These are phyloP conservation scores for Schwanniomyces occidentalis DNA, from an alignment of 805 yeast genomes.

Conservation along the genomic window DNA sequence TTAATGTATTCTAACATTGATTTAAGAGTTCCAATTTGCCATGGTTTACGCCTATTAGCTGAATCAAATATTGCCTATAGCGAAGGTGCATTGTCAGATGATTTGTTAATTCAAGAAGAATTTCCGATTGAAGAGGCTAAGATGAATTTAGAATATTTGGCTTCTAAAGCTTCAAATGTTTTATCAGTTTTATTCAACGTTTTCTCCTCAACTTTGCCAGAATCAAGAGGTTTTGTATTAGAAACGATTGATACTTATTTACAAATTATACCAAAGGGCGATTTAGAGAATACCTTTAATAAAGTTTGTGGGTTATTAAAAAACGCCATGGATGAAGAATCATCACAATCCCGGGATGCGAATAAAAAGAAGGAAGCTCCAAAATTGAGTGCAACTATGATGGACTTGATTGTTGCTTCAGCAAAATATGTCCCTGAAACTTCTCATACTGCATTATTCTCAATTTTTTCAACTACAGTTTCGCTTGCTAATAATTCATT, in stretches of 20 bases:
- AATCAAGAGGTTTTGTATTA: slow-evolving; percentile 77
- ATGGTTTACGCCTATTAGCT: slow-evolving; percentile 73
- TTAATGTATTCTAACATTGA: slow-evolving; percentile 72
- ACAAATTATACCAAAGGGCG: slow-evolving; percentile 64
- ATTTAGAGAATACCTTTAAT: slow-evolving; percentile 73
- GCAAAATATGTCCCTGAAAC: slow-evolving; percentile 75
- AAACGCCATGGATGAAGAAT: slow-evolving; percentile 66
- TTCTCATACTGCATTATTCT: slow-evolving; percentile 69
- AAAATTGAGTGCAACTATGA: slow-evolving; percentile 74
- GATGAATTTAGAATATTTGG: slow-evolving; percentile 60
- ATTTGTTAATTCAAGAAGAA: slow-evolving; percentile 56
- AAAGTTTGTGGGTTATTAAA: slow-evolving; percentile 81
- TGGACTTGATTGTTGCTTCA: slow-evolving; percentile 89
- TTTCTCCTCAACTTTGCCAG: slow-evolving; percentile 84
- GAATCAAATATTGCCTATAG: slow-evolving; percentile 70
- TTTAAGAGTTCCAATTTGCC: slow-evolving; percentile 79
- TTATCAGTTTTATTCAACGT: slow-evolving; percentile 89
- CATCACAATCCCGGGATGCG: slow-evolving; percentile 23
- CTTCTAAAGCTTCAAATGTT: slow-evolving; percentile 68
- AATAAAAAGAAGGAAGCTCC: slow-evolving; percentile 38
- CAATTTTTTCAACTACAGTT: slow-evolving; percentile 75
- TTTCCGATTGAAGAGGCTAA: slow-evolving; percentile 59
- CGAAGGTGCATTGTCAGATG: slow-evolving; percentile 57
- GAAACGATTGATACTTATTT: slow-evolving; percentile 85
- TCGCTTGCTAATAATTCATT: slow-evolving; percentile 54